Base-by-base conservation (phyloP, 768 basidiomycete species). In the Lactarius hengduanensis region DNA sequence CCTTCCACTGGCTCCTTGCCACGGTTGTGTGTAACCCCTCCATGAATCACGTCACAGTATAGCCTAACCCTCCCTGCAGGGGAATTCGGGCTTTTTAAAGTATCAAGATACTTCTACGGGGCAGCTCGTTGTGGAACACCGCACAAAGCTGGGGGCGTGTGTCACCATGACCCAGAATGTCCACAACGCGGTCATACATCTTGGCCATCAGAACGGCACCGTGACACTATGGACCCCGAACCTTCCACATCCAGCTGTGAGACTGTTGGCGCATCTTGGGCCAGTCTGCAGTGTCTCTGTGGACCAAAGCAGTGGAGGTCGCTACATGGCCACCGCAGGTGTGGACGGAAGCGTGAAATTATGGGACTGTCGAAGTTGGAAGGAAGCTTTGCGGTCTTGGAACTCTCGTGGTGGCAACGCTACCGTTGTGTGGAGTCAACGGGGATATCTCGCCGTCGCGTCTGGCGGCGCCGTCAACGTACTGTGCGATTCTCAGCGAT, bases 141-240 rank as follows among this genome's bases (percentile, higher is more conserved):
- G 93, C 26, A 96, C 95, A 10, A 94, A 92, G 73, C 83, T 96
- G 30, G 96, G 97, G 3, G 83, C 89, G 10, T 94, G 91, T 71
- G 82, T 79, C 40, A 84, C 91, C 45, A 92, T 99, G 87, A 80
- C 92, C 0, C 95, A 98, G 80, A 98, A 97, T 74, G 76, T 80
- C 18, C 95, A 98, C 78, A 96, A 90, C 76, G 97, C 94, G 15
- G 93, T 98, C 68, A 89, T 98, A 62, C 87, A 97, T 68, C 86
- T 97, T 11, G 97, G 97, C 0, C 96, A 98, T 73, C 88, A 92
- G 73, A 98, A 98, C 72, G 96, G 96, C 16, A 89, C 88, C 30
- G 91, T 98, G n/a, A 95, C 95, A 0, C 81, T 98, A 2, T 98
- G 96, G 95, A 96, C 96, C 8, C 97, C 97, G 0, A 97, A 96